These are phyloP conservation scores for Acrocalymma vagum DNA, from an alignment of 2,329 filamentous ascomycete genomes.

Conservation along the genomic window DNA sequence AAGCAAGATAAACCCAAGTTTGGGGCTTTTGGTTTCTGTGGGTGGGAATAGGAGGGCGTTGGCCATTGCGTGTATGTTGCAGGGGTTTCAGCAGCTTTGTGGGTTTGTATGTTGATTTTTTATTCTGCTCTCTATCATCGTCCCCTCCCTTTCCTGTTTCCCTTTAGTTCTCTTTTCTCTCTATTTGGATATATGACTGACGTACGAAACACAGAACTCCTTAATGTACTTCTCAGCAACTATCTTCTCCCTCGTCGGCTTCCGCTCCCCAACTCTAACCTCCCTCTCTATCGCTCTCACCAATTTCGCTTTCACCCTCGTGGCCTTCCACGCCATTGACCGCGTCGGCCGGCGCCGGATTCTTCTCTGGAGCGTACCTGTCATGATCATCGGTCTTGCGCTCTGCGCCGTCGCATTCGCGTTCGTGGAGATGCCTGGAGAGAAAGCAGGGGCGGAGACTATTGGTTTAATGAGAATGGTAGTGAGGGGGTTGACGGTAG, in stretches of 20 bases:
- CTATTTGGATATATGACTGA: too few relatives aligned
- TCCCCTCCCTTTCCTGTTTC: neutral
- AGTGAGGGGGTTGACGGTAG: too few relatives aligned
- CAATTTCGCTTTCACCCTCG: constrained; percentile 57
- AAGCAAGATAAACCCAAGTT: constrained; percentile 64
- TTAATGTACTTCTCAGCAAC: constrained; percentile 60
- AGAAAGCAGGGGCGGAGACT: constrained; percentile 23
- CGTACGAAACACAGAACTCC: constrained; percentile 49
- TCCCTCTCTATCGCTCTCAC: constrained; percentile 54
- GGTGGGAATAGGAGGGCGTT: constrained; percentile 75
- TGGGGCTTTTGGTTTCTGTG: constrained; percentile 55
- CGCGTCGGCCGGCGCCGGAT: constrained; percentile 62
- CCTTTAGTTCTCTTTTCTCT: neutral
- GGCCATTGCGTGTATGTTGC: constrained; percentile 84
- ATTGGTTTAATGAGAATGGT: too few relatives aligned
- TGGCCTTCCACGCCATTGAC: constrained; percentile 56
- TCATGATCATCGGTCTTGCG: constrained; percentile 80
- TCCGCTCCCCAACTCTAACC: constrained; percentile 54
- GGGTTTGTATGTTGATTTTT: constrained; percentile 60
- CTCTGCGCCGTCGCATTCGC: constrained; percentile 77
- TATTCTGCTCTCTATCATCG: too few relatives aligned
- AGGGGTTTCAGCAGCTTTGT: constrained; percentile 87
- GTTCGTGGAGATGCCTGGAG: constrained; percentile 61
- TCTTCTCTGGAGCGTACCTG: constrained; percentile 81
- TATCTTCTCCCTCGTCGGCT: constrained; percentile 57